These are phyloP conservation scores for Gloeopeniophorella convolvens DNA, from an alignment of 768 basidiomycete species.

Conservation along the genomic window DNA sequence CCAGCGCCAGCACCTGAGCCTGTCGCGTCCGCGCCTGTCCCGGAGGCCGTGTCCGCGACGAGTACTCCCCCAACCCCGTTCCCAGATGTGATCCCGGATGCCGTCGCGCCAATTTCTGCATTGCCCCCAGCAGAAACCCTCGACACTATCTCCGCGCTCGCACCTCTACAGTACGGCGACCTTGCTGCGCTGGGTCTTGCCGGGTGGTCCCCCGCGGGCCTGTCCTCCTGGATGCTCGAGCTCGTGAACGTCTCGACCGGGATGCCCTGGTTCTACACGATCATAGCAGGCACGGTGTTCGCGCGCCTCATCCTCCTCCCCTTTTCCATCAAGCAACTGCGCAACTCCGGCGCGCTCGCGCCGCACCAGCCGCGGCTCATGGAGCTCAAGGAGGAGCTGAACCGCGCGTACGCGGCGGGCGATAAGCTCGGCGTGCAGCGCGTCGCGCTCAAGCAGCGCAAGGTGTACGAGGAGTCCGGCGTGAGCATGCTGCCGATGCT, in stretches of 20 bases:
- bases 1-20: background rate
- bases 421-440: slow-evolving; percentile 40
- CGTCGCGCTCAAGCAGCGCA: slow-evolving; percentile 38
- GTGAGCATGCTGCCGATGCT: slow-evolving; percentile 53
- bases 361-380: slow-evolving; percentile 55
- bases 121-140: background rate
- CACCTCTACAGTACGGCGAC: slow-evolving; percentile 65
- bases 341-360: slow-evolving; percentile 52
- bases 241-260: slow-evolving; percentile 60
- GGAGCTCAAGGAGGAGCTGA: slow-evolving; percentile 44
- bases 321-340: slow-evolving; percentile 48
- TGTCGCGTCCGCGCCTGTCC: background rate
- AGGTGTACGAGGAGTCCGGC: slow-evolving; percentile 57
- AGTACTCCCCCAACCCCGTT: background rate
- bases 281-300: slow-evolving; percentile 55
- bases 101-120: background rate
- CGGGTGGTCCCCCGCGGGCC: slow-evolving; percentile 57
- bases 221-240: slow-evolving; percentile 59
- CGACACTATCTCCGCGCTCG: slow-evolving; percentile 8
- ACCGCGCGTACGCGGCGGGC: slow-evolving; percentile 25
- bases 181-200: slow-evolving; percentile 60
- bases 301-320: slow-evolving; percentile 60
- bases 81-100: background rate
- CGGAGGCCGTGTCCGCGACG: background rate
- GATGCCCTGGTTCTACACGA: slow-evolving; percentile 81